phyloP scores from a whole-genome alignment of 2,329 filamentous ascomycete species.

The Pyrenophora teres region DNA sequence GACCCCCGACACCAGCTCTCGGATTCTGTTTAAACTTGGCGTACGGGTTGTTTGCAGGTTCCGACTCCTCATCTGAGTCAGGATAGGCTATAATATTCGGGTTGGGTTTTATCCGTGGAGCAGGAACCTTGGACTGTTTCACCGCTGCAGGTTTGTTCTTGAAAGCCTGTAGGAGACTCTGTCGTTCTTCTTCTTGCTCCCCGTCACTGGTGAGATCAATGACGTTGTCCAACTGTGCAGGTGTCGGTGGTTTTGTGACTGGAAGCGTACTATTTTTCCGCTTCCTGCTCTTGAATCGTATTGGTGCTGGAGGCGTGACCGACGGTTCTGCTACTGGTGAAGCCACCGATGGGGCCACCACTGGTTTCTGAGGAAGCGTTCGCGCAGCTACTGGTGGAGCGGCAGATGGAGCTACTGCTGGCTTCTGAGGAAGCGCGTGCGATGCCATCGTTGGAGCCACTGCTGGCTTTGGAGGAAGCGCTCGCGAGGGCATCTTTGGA shows the following conservation, averaged over 20 bases:
- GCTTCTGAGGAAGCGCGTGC: background rate
- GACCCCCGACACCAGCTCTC: background rate
- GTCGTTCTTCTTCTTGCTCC: slow-evolving; percentile 16
- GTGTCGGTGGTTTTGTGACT: background rate
- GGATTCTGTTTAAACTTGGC: slow-evolving; percentile 1
- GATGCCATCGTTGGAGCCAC: background rate
- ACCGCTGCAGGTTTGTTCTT: slow-evolving; percentile 3
- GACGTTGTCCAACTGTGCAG: background rate
- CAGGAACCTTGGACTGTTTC: background rate
- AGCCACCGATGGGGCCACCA: background rate
- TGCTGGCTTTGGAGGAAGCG: background rate
- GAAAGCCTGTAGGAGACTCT: slow-evolving; percentile 19
- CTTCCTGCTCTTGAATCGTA: background rate
- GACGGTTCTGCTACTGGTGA: background rate
- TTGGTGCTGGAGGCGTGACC: background rate
- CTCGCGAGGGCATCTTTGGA: background rate
- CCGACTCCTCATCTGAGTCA: background rate
- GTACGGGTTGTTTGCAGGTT: slow-evolving; percentile 1
- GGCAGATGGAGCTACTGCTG: background rate
- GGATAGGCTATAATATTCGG: background rate
- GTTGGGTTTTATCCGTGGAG: background rate
- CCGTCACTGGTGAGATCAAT: slow-evolving; percentile 28
- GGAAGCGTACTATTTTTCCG: background rate
- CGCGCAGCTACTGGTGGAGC: background rate
- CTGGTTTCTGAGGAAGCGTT: background rate